Percentiles rank a stretch among this genome's conserved stretches.
phyloP scores from a whole-genome alignment of 306 rosid genomes.

The Cyclanthera cordifolia region DNA sequence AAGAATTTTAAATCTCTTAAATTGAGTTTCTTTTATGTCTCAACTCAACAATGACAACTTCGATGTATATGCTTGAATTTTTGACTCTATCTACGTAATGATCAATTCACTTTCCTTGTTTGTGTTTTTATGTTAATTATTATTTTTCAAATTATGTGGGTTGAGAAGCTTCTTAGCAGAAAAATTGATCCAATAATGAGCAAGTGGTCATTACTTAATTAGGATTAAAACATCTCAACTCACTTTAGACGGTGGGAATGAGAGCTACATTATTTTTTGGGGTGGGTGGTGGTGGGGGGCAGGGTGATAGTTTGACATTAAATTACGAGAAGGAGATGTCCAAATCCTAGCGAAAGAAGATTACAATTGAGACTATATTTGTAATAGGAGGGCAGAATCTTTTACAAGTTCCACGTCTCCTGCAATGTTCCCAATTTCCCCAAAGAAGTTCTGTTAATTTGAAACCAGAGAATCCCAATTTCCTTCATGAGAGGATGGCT shows the following conservation, averaged over 20 bases:
- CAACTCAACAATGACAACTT: neutral
- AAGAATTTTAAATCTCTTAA: slow-evolving; percentile 1
- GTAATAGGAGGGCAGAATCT: neutral
- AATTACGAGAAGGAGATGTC: neutral
- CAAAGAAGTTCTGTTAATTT: neutral
- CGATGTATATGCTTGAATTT: neutral
- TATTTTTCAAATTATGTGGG: neutral
- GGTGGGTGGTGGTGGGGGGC: neutral
- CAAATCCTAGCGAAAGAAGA: neutral
- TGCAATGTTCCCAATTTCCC: neutral
- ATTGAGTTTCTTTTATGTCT: slow-evolving; percentile 12
- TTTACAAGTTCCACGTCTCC: neutral
- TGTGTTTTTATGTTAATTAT: neutral
- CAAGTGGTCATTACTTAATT: neutral
- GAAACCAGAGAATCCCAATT: neutral
- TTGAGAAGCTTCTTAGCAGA: neutral
- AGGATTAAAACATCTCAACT: neutral
- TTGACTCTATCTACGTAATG: neutral
- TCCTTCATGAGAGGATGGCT: too few species aligned
- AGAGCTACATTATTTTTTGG: neutral
- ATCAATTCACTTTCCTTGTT: neutral
- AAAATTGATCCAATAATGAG: neutral
- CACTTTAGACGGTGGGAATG: neutral
- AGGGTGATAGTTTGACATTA: too few species aligned
- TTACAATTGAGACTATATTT: too few species aligned